These are phyloP conservation scores for Aegle marmelos DNA, from an alignment of 345 rosid genomes.

Conservation along the genomic window DNA sequence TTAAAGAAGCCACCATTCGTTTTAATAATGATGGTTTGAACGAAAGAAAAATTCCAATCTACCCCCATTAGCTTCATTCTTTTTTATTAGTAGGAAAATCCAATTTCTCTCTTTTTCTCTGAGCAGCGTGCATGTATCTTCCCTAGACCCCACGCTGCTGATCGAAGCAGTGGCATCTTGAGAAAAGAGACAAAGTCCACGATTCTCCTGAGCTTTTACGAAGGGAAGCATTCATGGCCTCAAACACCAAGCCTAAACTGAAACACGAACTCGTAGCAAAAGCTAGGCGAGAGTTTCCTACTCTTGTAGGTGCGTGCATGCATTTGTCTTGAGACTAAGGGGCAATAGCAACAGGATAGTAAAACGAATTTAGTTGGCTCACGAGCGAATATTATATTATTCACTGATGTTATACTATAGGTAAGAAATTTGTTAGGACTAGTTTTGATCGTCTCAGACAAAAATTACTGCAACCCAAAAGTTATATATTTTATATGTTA, in stretches of 20 bases:
- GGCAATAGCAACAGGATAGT: neutral
- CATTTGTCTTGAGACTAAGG: neutral
- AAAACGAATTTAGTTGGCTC: no score
- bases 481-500: no score
- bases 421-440: no score
- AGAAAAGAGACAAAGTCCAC: slow-evolving; percentile 19
- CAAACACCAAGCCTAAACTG: neutral
- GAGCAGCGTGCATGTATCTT: neutral
- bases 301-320: neutral
- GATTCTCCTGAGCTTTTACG: neutral
- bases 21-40: neutral
- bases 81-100: no score
- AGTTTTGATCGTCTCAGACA: no score
- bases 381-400: no score
- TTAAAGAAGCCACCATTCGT: neutral
- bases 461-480: no score
- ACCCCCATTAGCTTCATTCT: neutral
- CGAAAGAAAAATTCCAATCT: slow-evolving; percentile 19
- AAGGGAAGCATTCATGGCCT: neutral
- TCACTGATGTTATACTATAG: no score
- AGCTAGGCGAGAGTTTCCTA: slow-evolving; percentile 1
- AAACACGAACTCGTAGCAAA: neutral
- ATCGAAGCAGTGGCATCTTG: neutral
- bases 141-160: neutral
- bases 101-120: neutral